Conservation (phyloP, 1,284 basidiomycete species). For the Pseudozyma sp. region DNA sequence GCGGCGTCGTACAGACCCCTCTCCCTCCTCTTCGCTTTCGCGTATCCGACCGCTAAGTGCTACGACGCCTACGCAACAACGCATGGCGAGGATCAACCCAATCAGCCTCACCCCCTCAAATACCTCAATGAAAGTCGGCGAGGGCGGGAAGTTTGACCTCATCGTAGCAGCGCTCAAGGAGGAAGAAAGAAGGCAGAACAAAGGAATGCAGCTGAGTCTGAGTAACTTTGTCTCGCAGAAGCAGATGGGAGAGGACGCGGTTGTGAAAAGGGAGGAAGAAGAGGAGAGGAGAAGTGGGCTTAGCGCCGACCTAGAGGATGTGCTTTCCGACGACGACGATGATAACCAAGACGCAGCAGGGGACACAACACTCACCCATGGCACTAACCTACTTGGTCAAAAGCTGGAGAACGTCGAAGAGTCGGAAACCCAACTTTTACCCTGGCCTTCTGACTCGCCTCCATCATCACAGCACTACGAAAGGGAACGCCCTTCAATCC, state of each 20-base stretch:
- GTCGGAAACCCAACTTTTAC: constrained; percentile 34
- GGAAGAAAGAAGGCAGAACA: constrained; percentile 26
- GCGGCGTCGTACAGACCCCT: background rate
- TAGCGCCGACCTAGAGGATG: constrained; percentile 23
- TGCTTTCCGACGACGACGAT: constrained; percentile 32
- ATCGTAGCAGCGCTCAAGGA: constrained; percentile 28
- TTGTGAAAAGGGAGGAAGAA: background rate
- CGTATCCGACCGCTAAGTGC: background rate
- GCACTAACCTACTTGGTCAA: too few relatives aligned
- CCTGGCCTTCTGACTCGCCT: constrained; percentile 13
- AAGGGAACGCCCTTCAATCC: constrained; percentile 1
- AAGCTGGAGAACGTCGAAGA: background rate
- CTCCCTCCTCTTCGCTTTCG: background rate
- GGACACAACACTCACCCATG: background rate
- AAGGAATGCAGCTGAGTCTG: constrained; percentile 29
- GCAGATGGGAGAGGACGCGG: background rate
- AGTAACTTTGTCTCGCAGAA: constrained; percentile 5
- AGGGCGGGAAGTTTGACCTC: constrained; percentile 14
- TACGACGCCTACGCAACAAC: constrained; percentile 2
- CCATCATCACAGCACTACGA: background rate
- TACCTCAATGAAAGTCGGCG: background rate
- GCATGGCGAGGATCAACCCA: constrained; percentile 11
- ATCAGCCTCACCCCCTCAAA: constrained; percentile 19
- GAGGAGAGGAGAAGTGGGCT: constrained; percentile 5
- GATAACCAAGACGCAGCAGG: background rate